phyloP scores from a whole-genome alignment of 2,329 filamentous ascomycete genomes.

The Arthrobotrys sphaeroides region DNA sequence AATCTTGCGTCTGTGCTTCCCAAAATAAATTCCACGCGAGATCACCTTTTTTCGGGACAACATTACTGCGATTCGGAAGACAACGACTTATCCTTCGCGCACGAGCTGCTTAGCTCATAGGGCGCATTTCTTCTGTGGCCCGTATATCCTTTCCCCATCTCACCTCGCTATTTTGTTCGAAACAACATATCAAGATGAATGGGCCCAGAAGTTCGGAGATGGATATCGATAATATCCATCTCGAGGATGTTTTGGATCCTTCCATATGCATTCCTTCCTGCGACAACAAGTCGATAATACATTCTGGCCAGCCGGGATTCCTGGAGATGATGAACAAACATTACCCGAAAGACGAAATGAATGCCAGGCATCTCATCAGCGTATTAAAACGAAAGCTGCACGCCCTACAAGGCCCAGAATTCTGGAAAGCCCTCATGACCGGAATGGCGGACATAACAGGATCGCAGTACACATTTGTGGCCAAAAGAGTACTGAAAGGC shows the following conservation, averaged over 20 bases:
- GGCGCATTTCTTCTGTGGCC: constrained; percentile 32
- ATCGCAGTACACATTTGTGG: constrained; percentile 75
- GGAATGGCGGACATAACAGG: constrained; percentile 71
- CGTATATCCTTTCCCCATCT: constrained; percentile 27
- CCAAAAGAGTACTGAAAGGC: constrained; percentile 70
- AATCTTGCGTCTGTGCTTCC: constrained; percentile 13
- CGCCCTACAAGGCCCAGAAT: constrained; percentile 61
- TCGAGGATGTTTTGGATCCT: constrained; percentile 22
- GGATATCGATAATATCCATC: constrained; percentile 46
- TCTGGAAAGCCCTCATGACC: constrained; percentile 73
- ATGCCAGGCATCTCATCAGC: constrained; percentile 40
- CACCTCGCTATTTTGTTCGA: constrained; percentile 8
- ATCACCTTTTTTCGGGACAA: constrained; percentile 16
- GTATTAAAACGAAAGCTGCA: constrained; percentile 28
- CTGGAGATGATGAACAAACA: constrained; percentile 51
- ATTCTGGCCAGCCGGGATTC: constrained; percentile 46
- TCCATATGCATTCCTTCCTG: constrained; percentile 51
- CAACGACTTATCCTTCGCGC: neutral
- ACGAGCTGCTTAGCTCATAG: constrained; percentile 37
- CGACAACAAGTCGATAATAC: constrained; percentile 54
- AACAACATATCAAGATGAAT: constrained; percentile 31
- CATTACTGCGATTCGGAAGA: constrained; percentile 22
- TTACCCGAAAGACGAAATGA: constrained; percentile 42
- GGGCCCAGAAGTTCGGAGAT: constrained; percentile 40
- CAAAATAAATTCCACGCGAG: constrained; percentile 46